Evolutionary conservation across 1,284 basidiomycete genomes (phyloP), one percentile per base, ranked within the genome.

Genomic region (Heterobasidion parviporum): DNA sequence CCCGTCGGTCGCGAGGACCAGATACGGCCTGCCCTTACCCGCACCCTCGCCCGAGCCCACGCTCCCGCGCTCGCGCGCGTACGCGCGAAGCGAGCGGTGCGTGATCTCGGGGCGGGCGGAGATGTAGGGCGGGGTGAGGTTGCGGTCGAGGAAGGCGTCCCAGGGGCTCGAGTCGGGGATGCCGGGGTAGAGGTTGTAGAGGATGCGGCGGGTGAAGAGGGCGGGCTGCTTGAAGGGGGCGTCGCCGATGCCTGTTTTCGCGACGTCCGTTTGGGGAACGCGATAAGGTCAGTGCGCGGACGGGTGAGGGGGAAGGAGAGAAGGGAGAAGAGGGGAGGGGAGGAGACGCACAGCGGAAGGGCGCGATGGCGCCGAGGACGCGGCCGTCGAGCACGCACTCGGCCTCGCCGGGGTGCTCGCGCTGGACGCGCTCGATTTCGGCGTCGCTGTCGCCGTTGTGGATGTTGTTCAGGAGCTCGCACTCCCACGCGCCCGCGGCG

Each of bases 201-300:
- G 69, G 34, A 87, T 79, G 12, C 82, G 78, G 26, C 82, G 73
- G n/a, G 82, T 85, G 66, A 86, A 87, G 47, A 74, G 74, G 20
- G 83, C 79, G 8, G 84, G 83, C 58, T 87, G 82, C 64, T 87
- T 87, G 72, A 87, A 87, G 15, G 82, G 81, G 48, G 80, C 78
- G 60, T 87, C 84, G 18, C 84, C 85, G 54, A 87, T 74, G 67
- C 82, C 85, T 86, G 60, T 32, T 47, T 4, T 1, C 26, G 26
- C 26, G 26, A 5, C 26, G 5, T 60, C 56, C 51, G 46, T 43
- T 50, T 6, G 35, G 10, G 44, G 20, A 50, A 33, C 9, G 34
- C 12, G 45, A 55, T 52, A 48, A 54, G 26, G 26, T 26, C 5
- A 26, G 26, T 5, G 26, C 26, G 3, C 2, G 26, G 26, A 26